Evolutionary conservation across 768 basidiomycete genomes (phyloP).

Genomic region (Tylopilus sp.): DNA sequence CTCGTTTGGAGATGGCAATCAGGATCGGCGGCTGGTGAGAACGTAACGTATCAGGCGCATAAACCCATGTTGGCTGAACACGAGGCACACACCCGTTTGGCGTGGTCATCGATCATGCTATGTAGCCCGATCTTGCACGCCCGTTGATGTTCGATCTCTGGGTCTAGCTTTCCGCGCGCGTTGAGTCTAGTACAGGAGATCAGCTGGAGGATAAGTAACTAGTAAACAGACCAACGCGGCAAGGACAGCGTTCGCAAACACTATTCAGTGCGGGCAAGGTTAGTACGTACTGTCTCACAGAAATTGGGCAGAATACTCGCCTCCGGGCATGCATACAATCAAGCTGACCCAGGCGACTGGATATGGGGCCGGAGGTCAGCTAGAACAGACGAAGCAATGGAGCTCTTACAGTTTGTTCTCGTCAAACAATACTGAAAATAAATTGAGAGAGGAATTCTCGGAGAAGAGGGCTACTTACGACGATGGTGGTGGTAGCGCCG

Average conservation of each 20-base stretch:
- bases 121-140: neutral
- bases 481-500: neutral
- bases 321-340: slow-evolving; percentile 17
- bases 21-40: slow-evolving; percentile 14
- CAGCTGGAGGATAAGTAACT: neutral
- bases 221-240: slow-evolving; percentile 10
- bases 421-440: slow-evolving; percentile 16
- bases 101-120: slow-evolving; percentile 2
- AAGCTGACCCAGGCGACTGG: slow-evolving; percentile 18
- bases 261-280: neutral
- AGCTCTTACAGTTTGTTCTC: slow-evolving; percentile 9
- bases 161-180: slow-evolving; percentile 1
- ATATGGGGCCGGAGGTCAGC: neutral
- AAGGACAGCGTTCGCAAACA: slow-evolving; percentile 19
- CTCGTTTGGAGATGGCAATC: slow-evolving; percentile 12
- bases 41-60: neutral
- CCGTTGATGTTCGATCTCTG: slow-evolving; percentile 16
- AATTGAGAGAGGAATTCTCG: neutral
- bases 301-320: neutral
- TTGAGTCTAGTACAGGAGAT: slow-evolving; percentile 10
- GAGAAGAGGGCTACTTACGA: slow-evolving; percentile 6
- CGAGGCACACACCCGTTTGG: slow-evolving; percentile 7
- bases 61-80: neutral
- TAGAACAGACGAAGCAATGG: neutral
- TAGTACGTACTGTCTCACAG: too few relatives aligned